These are phyloP conservation scores for Aquilaria malaccensis DNA, from an alignment of 345 rosid genomes.

Conservation along the genomic window DNA sequence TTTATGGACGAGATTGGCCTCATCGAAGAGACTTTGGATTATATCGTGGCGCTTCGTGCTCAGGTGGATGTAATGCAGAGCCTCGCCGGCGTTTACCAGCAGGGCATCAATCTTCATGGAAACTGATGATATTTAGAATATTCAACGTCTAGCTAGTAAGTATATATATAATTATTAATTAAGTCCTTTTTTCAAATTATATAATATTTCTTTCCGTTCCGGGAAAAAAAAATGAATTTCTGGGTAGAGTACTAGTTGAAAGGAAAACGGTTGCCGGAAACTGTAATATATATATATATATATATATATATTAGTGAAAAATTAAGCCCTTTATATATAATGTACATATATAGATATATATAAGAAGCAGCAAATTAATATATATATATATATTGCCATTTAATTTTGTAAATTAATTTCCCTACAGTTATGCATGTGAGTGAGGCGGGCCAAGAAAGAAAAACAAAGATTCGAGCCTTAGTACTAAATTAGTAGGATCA, in stretches of 20 bases:
- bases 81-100: constrained; percentile 29
- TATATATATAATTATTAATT: not conserved
- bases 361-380: no score
- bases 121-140: not conserved
- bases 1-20: constrained; percentile 46
- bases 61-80: constrained; percentile 77
- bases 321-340: no score
- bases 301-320: constrained; percentile 22
- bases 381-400: no score
- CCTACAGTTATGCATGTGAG: no score
- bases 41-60: constrained; percentile 58
- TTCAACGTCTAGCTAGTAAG: no score
- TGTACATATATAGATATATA: no score
- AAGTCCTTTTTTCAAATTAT: not conserved
- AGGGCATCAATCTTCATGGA: constrained; percentile 4
- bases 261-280: constrained; percentile 11
- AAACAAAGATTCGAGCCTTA: no score
- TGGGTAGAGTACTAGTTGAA: constrained; percentile 4
- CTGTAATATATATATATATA: constrained; percentile 26
- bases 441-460: no score
- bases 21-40: constrained; percentile 83
- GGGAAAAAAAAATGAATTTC: not conserved
- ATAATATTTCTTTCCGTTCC: not conserved
- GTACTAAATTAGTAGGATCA: no score
- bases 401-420: no score